Evolutionary conservation across 257 asterid species (phyloP).

Genomic region (Solanum clarkiae): DNA sequence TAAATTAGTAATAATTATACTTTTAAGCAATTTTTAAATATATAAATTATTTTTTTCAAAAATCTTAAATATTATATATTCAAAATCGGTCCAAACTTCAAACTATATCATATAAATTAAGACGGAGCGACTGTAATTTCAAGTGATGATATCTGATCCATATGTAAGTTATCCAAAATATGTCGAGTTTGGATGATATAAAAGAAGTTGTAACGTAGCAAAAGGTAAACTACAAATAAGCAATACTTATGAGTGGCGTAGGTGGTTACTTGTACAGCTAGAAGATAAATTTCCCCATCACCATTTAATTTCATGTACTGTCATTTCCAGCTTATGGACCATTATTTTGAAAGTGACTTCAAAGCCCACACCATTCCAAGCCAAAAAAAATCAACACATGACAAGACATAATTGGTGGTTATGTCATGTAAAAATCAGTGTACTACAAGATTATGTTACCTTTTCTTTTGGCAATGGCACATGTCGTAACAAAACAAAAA

Average conservation of each 20-base stretch:
- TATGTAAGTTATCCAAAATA: neutral
- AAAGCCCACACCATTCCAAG: neutral
- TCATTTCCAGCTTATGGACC: neutral
- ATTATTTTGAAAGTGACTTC: neutral
- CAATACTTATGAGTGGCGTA: neutral
- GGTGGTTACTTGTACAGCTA: neutral
- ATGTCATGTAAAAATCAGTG: neutral
- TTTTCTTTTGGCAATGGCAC: neutral
- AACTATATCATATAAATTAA: no score
- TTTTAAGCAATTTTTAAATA: no score
- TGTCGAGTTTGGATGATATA: neutral
- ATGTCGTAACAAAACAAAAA: neutral
- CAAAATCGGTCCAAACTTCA: no score
- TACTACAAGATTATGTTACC: neutral
- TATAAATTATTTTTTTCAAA: no score
- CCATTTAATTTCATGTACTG: neutral
- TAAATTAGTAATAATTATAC: no score
- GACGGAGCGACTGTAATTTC: neutral
- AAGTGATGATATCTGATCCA: neutral
- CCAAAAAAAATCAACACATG: neutral
- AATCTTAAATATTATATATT: no score
- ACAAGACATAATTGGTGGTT: neutral
- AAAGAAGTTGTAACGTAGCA: neutral
- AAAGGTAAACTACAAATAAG: neutral
- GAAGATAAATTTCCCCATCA: slow-evolving; percentile 9